Conservation (phyloP, 306 rosid genomes). For the Vigna nakashimae region DNA sequence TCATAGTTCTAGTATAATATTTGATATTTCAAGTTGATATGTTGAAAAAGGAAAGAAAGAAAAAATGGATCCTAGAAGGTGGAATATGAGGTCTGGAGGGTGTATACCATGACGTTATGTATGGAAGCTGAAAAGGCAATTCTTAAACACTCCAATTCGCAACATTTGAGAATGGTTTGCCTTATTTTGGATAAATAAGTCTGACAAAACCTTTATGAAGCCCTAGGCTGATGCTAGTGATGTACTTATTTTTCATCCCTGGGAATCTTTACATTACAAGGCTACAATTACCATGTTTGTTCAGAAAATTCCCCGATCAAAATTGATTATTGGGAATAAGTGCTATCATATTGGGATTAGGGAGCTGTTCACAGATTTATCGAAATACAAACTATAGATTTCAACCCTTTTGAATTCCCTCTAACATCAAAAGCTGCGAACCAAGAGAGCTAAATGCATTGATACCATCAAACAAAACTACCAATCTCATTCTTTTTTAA, state of each 20-base stretch:
- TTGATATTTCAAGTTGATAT: conserved; percentile 1
- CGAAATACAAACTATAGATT: not conserved
- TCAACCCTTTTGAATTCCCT: not conserved
- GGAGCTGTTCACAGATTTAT: not conserved
- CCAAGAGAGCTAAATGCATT: not conserved
- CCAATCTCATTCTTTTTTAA: not conserved
- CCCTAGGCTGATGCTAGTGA: not conserved
- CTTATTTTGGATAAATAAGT: not conserved
- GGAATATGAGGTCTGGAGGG: not conserved
- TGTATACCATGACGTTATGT: not conserved
- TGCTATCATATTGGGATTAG: not conserved
- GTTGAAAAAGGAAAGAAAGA: not conserved
- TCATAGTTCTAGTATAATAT: not conserved
- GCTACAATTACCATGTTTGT: not conserved
- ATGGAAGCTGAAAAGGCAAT: not conserved
- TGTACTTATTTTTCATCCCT: not conserved
- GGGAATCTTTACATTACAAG: not conserved
- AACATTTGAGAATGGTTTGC: not conserved
- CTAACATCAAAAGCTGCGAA: conserved; percentile 17
- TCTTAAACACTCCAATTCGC: not conserved
- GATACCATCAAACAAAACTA: not conserved
- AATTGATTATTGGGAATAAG: conserved; percentile 1
- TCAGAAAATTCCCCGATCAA: not conserved
- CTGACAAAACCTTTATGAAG: not conserved
- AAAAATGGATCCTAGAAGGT: not conserved